Percentiles rank a stretch among this genome's conserved stretches.
phyloP scores from a whole-genome alignment of 2,329 filamentous ascomycete genomes.

The Thelonectria discophora region DNA sequence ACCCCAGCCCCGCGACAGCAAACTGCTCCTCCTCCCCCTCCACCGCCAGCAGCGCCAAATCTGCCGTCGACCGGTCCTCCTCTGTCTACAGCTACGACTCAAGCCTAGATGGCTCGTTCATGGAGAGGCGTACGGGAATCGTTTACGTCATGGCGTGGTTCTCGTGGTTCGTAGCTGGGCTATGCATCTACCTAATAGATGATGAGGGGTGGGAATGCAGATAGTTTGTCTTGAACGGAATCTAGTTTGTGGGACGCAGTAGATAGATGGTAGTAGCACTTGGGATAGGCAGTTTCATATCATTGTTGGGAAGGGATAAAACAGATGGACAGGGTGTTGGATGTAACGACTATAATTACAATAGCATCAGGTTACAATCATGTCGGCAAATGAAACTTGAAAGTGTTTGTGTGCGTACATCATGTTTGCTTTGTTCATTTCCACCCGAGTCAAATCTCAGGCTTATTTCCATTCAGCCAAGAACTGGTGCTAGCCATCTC shows the following conservation, averaged over 20 bases:
- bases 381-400: neutral
- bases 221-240: neutral
- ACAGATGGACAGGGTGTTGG: too few relatives aligned
- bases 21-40: neutral
- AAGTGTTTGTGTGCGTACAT: neutral
- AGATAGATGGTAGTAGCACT: too few relatives aligned
- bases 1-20: neutral
- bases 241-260: too few relatives aligned
- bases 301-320: too few relatives aligned
- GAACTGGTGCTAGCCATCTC: neutral
- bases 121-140: neutral
- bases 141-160: neutral
- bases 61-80: neutral
- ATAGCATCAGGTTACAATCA: neutral
- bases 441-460: neutral
- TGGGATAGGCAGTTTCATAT: too few relatives aligned
- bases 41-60: neutral
- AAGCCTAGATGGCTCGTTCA: conserved; percentile 3
- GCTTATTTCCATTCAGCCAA: neutral
- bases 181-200: conserved; percentile 2
- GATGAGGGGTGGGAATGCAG: conserved; percentile 2
- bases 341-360: too few relatives aligned
- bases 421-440: conserved; percentile 28
- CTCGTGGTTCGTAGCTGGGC: neutral
- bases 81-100: neutral